Percentiles rank a stretch among this genome's conserved stretches.
Evolutionary conservation across 495 filamentous ascomycete genomes (phyloP).

Genomic region (Penicillium salamii): DNA sequence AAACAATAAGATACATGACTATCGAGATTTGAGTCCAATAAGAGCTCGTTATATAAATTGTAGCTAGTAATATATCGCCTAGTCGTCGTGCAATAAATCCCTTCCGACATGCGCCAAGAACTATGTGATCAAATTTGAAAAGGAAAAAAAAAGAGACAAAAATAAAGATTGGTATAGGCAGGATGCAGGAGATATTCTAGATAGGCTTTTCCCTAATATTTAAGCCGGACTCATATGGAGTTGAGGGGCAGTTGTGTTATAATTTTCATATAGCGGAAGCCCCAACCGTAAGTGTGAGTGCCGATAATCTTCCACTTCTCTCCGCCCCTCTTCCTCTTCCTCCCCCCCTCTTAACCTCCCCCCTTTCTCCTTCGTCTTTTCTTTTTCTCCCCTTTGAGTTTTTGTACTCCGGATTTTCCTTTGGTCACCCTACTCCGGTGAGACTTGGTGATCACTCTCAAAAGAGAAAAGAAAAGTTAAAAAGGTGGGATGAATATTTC

Average conservation of each 20-base stretch:
- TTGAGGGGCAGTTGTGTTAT: neutral
- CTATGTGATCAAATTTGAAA: neutral
- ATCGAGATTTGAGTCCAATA: neutral
- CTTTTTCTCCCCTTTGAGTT: neutral
- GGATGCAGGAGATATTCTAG: too few species aligned
- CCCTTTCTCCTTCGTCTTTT: slow-evolving; percentile 8
- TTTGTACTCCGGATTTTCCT: neutral
- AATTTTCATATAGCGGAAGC: neutral
- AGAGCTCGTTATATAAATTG: neutral
- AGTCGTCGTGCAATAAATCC: neutral
- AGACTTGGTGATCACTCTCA: neutral
- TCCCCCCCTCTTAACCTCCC: slow-evolving; percentile 18
- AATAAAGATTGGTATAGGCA: too few species aligned
- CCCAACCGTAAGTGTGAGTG: neutral
- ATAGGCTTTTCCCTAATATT: neutral
- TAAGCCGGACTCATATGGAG: too few species aligned
- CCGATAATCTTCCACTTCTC: slow-evolving; percentile 9
- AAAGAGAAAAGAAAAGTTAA: neutral
- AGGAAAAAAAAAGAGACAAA: too few species aligned
- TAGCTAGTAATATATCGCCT: neutral
- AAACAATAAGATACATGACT: neutral
- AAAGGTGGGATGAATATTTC: neutral
- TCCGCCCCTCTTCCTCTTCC: slow-evolving; percentile 19
- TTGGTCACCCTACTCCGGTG: neutral
- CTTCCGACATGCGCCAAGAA: neutral